Percentiles rank a stretch among this genome's conserved stretches.
Evolutionary conservation across 192 early-diverging fungal species (phyloP).

Genomic region (Coemansia sp.): DNA sequence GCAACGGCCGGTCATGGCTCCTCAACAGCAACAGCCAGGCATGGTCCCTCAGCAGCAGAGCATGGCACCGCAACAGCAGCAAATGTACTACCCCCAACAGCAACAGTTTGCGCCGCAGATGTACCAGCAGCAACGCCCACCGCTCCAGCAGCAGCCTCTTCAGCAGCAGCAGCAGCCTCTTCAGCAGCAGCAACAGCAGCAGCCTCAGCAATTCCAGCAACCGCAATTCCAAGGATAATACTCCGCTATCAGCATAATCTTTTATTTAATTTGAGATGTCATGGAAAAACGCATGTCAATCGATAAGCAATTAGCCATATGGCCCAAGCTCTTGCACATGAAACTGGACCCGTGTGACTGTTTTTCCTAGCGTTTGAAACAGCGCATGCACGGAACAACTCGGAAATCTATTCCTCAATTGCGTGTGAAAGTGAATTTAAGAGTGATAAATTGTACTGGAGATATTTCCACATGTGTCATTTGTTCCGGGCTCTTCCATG

Average conservation of each 20-base stretch:
- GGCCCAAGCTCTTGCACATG: background rate
- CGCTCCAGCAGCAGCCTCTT: constrained; percentile 27
- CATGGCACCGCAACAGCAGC: background rate
- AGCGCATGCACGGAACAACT: background rate
- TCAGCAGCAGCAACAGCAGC: constrained; percentile 4
- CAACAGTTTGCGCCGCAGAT: constrained; percentile 1
- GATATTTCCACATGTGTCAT: no score
- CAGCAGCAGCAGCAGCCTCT: constrained; percentile 16
- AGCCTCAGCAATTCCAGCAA: background rate
- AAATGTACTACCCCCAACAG: constrained; percentile 19
- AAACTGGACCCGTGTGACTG: constrained; percentile 1
- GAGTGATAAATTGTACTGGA: no score
- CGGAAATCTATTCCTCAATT: no score
- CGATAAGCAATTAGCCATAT: background rate
- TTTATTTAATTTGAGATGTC: background rate
- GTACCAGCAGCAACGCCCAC: constrained; percentile 33
- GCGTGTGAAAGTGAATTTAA: no score
- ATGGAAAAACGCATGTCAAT: background rate
- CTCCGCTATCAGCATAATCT: background rate
- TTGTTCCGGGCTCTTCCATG: no score
- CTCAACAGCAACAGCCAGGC: background rate
- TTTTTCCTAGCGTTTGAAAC: background rate
- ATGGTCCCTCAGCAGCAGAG: background rate
- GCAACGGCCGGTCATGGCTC: background rate
- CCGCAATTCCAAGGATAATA: constrained; percentile 19